A percentile compares a stretch with the other conserved stretches of the same genome.
Evolutionary conservation across 1,284 basidiomycete genomes (phyloP).

Genomic region (Sphagnurus paluster): DNA sequence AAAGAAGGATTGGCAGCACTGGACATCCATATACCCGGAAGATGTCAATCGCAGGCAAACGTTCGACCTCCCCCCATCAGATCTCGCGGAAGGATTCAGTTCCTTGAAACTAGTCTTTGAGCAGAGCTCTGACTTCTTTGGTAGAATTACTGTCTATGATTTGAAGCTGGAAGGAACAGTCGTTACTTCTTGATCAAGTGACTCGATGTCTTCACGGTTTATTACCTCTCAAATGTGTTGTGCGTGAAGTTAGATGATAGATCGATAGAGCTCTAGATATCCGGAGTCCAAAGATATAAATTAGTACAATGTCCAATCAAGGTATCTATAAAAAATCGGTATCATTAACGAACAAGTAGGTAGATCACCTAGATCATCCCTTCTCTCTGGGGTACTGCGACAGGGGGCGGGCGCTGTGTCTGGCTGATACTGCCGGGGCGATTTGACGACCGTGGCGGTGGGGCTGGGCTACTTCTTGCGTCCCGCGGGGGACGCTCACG

Average conservation of each 20-base stretch:
- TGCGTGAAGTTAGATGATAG: no score
- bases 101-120: conserved; percentile 70
- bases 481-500: conserved; percentile 34
- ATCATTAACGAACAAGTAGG: no score
- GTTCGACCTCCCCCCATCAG: conserved; percentile 49
- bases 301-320: background rate
- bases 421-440: conserved; percentile 53
- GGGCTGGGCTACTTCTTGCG: conserved; percentile 36
- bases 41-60: conserved; percentile 72
- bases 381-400: conserved; percentile 48
- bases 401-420: conserved; percentile 44
- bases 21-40: conserved; percentile 66
- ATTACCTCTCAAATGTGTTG: no score
- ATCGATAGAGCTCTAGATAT: no score
- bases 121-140: conserved; percentile 24
- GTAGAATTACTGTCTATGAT: conserved; percentile 23
- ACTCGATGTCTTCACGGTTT: no score
- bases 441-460: conserved; percentile 63
- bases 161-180: conserved; percentile 19
- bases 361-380: conserved; percentile 48
- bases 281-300: background rate
- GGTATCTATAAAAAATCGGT: background rate
- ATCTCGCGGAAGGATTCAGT: conserved; percentile 33
- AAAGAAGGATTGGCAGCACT: conserved; percentile 43
- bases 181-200: conserved; percentile 2